Evolutionary conservation across 129 eudicot genomes (phyloP), one percentile per base, ranked within the genome.

Genomic region (Erigeron canadensis): DNA sequence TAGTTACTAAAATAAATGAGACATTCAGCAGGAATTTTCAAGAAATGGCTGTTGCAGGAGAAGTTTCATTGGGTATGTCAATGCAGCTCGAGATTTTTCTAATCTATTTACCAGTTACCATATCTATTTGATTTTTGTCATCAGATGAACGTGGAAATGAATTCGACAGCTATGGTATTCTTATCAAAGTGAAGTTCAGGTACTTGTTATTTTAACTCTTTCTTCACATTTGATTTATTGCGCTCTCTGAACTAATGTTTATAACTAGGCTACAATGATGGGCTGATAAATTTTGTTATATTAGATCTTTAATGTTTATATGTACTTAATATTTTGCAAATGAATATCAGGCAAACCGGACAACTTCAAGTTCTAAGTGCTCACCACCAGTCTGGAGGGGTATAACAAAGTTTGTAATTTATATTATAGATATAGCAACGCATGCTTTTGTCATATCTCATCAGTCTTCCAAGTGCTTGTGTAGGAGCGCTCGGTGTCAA

Each of bases 321-420:
- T 46, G 28, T 75, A 46, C 61, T 34, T 68, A 46, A 46, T n/a
- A 43, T 69, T 62, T 77, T 63, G 51, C 69, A 51, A 28, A 67
- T 77, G 22, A 67, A 79, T 55, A 63, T 57, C 88, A 94, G 99
- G 83, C 89, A 90, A 84, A 70, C 88, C 12, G 97, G 91, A 70
- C 85, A 82, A 70, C 95, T 95, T 55, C 97, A 95, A 72, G 99
- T 90, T 63, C 82, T 95, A 56, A 90, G 99, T 79, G 97, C 97
- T 70, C 94, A 95, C 70, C 99, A 90, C 75, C 99, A 95, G 76
- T 95, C 99, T 43, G 99, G 99, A 84, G 99, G 99, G 96, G 97
- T 94, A 94, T 45, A 63, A 60, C 57, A 54, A 43, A 67, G 15
- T 53, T 63, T 16, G 3, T 6, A 67, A 34, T 5, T 19, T 53